A percentile compares a stretch with the other conserved stretches of the same genome.
Conservation (phyloP, 805 yeast genomes). For the Lachancea nothofagi region DNA sequence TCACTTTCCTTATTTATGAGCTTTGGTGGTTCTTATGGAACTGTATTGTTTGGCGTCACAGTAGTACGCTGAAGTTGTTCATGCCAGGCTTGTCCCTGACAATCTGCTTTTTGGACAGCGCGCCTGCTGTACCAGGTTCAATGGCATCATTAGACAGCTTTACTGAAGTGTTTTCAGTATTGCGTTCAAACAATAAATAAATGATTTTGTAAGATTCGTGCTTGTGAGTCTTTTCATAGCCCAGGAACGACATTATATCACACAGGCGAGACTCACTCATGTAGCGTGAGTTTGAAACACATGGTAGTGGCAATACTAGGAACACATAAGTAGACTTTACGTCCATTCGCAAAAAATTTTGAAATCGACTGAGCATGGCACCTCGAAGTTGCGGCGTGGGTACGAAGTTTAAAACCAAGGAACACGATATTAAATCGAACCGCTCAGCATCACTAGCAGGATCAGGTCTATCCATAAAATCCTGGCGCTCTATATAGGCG, state of each 20-base stretch:
- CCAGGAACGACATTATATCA: constrained; percentile 51
- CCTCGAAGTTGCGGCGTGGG: constrained; percentile 70
- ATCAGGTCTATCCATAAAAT: constrained; percentile 71
- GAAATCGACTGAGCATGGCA: constrained; percentile 61
- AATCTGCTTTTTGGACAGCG: constrained; percentile 38
- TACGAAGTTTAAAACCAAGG: constrained; percentile 84
- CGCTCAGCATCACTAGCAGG: constrained; percentile 43
- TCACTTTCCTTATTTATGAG: no score
- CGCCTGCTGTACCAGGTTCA: no score
- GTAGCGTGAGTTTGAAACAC: constrained; percentile 78
- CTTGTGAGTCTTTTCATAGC: constrained; percentile 44
- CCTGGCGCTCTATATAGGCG: constrained; percentile 66
- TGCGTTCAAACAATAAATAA: constrained; percentile 58
- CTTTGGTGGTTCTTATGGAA: background rate
- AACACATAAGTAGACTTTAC: constrained; percentile 42
- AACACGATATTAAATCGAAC: constrained; percentile 71
- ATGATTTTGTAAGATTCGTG: constrained; percentile 67
- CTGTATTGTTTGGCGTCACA: background rate
- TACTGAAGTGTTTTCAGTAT: background rate
- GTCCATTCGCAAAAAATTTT: constrained; percentile 45
- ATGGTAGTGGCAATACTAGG: constrained; percentile 83
- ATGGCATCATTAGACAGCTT: no score
- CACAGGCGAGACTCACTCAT: constrained; percentile 42
- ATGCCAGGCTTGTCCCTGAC: constrained; percentile 50
- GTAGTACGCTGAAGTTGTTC: constrained; percentile 62